Base-by-base conservation (phyloP, 345 rosid genomes). In the Lenwebbia sp. region DNA sequence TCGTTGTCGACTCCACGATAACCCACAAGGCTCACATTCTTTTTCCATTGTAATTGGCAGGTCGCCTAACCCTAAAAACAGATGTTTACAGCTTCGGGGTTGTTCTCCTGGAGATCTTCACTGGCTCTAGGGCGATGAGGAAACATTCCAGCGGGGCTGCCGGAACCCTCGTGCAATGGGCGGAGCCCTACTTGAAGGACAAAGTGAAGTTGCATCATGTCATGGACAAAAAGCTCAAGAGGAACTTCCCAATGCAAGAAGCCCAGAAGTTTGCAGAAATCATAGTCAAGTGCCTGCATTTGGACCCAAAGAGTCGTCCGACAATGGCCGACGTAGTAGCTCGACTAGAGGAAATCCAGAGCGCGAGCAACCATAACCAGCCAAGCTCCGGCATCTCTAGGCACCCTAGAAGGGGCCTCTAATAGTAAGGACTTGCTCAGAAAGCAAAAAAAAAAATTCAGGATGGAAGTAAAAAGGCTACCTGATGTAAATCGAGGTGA, bases 11-110 rank as follows among this genome's bases (percentile, higher is more conserved):
- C 37, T 11, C 41, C 4, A 28, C 22, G 11, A 50, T 56, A 37
- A 25, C 26, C 54, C 33, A 7, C 33, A 2, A 10, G 37, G 55
- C 78, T 30, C 19, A 52, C 30, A 4, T n/a, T 74, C 86, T 78
- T 60, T 82, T 51, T 4, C 54, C 83, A 25, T 53, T 84, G 3
- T 19, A 10, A 83, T 56, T 87, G 30, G 37, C 86, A 89, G 89
- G 90, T 30, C 88, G 55, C 83, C 83, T 83, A 84, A 89, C 89
- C 3, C 81, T 86, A 21, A 88, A 86, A 84, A 62, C 88, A 22
- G 91, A 91, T 85, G 88, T 89, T 15, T 89, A 65, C 78, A 91
- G 92, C 85, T 90, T 90, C 33, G 91, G 90, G 37, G 89, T 89
- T 13, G 90, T 89, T 74, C 89, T 90, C 14, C 90, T 91, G 9